A percentile compares a stretch with the other conserved stretches of the same genome.
Conservation (phyloP, 768 basidiomycete species). For the Candolleomyces efflorescens region DNA sequence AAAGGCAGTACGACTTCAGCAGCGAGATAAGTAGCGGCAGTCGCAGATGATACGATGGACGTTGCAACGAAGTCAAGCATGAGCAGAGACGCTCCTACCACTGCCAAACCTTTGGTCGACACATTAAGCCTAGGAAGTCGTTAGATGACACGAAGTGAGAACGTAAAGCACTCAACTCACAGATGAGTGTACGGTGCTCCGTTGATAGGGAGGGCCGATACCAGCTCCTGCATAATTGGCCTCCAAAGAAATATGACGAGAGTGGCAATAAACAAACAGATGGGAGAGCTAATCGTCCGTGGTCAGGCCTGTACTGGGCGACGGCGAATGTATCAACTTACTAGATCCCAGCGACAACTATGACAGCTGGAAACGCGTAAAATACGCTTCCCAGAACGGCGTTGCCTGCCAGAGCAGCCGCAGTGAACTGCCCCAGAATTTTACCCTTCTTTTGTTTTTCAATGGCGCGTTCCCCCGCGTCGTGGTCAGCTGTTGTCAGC, state of each 20-base stretch:
- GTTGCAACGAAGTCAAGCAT: slow-evolving; percentile 72
- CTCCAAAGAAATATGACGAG: slow-evolving; percentile 66
- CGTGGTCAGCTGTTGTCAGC: slow-evolving; percentile 39
- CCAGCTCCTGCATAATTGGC: slow-evolving; percentile 71
- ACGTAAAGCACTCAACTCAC: slow-evolving; percentile 28
- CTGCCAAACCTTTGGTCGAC: slow-evolving; percentile 56
- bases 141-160: neutral
- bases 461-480: slow-evolving; percentile 27
- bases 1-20: slow-evolving; percentile 62
- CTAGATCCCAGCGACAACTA: slow-evolving; percentile 60
- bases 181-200: slow-evolving; percentile 72
- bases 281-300: slow-evolving; percentile 47
- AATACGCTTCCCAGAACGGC: slow-evolving; percentile 66
- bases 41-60: slow-evolving; percentile 68
- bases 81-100: slow-evolving; percentile 61
- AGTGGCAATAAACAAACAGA: slow-evolving; percentile 62
- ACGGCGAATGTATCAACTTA: slow-evolving; percentile 26
- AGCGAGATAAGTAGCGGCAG: slow-evolving; percentile 61
- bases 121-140: slow-evolving; percentile 47
- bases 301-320: neutral
- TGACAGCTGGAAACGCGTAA: slow-evolving; percentile 64
- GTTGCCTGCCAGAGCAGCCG: slow-evolving; percentile 64
- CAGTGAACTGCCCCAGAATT: slow-evolving; percentile 59
- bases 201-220: slow-evolving; percentile 60
- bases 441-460: slow-evolving; percentile 26